Base-by-base conservation (phyloP, 805 yeast genomes). In the Yarrowia sp. region DNA sequence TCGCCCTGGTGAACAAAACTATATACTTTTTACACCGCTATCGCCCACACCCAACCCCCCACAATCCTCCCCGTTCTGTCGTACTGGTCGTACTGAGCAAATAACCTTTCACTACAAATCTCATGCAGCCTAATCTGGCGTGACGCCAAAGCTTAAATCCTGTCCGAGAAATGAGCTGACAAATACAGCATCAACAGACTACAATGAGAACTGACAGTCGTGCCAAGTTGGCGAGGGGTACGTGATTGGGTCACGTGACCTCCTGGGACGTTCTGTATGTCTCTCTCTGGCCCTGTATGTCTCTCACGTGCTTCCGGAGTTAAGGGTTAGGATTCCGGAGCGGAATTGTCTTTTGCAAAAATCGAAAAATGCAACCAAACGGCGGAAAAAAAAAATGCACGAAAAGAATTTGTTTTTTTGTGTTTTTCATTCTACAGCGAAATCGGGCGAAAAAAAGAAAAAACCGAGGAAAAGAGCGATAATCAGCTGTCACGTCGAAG, bases 61-160 rank as follows among this genome's bases (percentile, higher is more conserved):
- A n/a, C n/a, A n/a, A n/a, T 12, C 1, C 4, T 30, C 28, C 14
- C 38, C 22, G 6, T 4, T 14, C 30, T 19, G 14, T 48, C 54
- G 54, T 48, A 19, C 54, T 24, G 38, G 54, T 48, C 54, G 54
- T 48, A 48, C 32, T 7, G 28, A 3, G 14, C 11, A 4, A 30
- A 12, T 48, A 48, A 32, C 30, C 38, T 48, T n/a, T 2, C 28
- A 17, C 38, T 21, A 32, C 17, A 30, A 33, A 33, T 33, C n/a
- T 51, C 30, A 51, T 51, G 58, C 58, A 51, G 58, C 58, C 41
- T 51, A 33, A 51, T 51, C 58, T 51, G 58, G 58, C 58, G 58
- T 51, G 58, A 51, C 41, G 11, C n/a, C 10, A 16, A 51, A 35
- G 16, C n/a, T 22, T 3, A 17, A 17, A 19, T 32, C 7, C 11